These are phyloP conservation scores for Dactylellina parvicollis DNA, from an alignment of 2,329 filamentous ascomycete genomes.

Conservation along the genomic window DNA sequence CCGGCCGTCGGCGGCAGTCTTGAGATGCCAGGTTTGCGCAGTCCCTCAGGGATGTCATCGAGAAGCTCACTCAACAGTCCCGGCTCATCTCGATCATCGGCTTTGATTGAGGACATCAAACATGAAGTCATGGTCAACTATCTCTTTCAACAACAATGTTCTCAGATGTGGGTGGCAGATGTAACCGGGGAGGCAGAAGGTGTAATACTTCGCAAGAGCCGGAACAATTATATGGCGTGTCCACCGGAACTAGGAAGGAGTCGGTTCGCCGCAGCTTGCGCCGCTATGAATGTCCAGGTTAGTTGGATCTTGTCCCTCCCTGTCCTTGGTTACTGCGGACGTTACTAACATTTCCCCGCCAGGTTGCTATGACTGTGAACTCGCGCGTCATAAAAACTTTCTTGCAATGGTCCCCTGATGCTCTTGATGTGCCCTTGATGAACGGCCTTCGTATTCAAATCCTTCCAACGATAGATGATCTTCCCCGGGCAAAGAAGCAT, in stretches of 20 bases:
- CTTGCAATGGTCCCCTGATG: constrained; percentile 76
- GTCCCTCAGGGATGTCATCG: constrained; percentile 49
- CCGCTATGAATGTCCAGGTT: constrained; percentile 77
- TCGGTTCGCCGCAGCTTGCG: constrained; percentile 72
- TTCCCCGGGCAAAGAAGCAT: constrained; percentile 76
- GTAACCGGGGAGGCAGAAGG: constrained; percentile 75
- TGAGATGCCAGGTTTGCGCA: constrained; percentile 49
- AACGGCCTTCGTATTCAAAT: constrained; percentile 82
- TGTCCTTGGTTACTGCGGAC: not conserved
- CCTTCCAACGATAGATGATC: constrained; percentile 75
- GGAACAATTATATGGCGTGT: constrained; percentile 77
- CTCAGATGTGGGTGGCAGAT: constrained; percentile 75
- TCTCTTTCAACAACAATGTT: constrained; percentile 81
- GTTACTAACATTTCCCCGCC: constrained; percentile 54
- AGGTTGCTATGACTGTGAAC: constrained; percentile 83
- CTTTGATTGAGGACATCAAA: constrained; percentile 76
- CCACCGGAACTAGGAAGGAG: constrained; percentile 73
- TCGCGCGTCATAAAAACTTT: constrained; percentile 82
- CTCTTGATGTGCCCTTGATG: constrained; percentile 77
- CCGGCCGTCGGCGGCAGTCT: constrained; percentile 55
- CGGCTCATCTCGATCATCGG: constrained; percentile 60
- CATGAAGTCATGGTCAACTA: constrained; percentile 87
- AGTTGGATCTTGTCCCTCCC: constrained; percentile 54
- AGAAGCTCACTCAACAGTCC: constrained; percentile 51
- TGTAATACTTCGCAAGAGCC: constrained; percentile 74